Base-by-base conservation (phyloP, 1,284 basidiomycete genomes). In the Moesziomyces parantarcticus region DNA sequence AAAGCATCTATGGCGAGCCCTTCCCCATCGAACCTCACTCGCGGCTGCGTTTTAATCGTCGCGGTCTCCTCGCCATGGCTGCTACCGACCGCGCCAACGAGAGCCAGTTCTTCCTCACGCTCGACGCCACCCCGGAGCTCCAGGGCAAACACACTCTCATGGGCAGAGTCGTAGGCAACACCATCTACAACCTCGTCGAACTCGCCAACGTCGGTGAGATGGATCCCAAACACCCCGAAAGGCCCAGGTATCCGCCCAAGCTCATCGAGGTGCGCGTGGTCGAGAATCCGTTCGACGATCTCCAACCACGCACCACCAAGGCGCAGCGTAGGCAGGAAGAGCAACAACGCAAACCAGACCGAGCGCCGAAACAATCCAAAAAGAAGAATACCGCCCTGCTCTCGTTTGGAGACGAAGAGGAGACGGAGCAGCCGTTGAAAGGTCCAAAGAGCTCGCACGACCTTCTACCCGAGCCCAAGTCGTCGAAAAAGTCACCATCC, bases 1-100 rank as follows among this genome's bases (percentile, higher is more conserved):
- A 82, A 45, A 71, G 46, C 29, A 62, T 55, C 44, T 60, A 74
- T 55, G 53, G 80, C 90, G 92, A 95, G 76, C 91, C 91, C 0
- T 97, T 97, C 76, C 89, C 92, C 76, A 92, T 97, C 85, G 94
- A 97, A 85, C 90, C 93, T n/a, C 93, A 95, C 79, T 93, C 94
- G 7, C 89, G 97, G 23, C 86, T 99, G 54, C 85, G 85, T 54
- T 94, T 91, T 82, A 84, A 89, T 7, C 89, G 96, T 71, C 90
- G 96, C 61, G 97, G 96, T 0, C 84, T 99, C 6, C 89, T 99
- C 0, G 97, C 88, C 0, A 96, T 97, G 92, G 96, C 96, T 2
- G 92, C 93, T 16, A 87, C 87, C 47, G 75, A 75, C 9, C 73
- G 81, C 36, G 75, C 76, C 5, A 86, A 86, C 68, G 77, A 82